phyloP scores from a whole-genome alignment of 2,329 filamentous ascomycete genomes.

The Mollisiaceae sp. region DNA sequence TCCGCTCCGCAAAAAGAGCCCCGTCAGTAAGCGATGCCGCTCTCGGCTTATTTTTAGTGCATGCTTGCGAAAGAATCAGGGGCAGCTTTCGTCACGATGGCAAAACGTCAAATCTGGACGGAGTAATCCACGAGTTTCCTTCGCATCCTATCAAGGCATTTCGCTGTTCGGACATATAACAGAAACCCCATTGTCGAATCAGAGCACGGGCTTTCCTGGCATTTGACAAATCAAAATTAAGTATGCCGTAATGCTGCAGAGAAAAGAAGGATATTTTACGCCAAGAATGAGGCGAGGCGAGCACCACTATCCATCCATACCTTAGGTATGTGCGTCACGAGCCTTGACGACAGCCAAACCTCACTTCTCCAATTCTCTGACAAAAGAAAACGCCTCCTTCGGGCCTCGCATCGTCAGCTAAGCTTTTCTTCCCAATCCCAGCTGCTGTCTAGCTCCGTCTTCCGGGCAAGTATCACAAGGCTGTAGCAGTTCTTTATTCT shows the following conservation, averaged over 20 bases:
- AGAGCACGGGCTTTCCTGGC: background rate
- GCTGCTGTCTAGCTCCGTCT: background rate
- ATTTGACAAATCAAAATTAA: background rate
- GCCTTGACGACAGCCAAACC: background rate
- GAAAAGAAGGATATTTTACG: background rate
- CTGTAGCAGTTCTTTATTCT: conserved; percentile 6
- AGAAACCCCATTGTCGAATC: conserved; percentile 6
- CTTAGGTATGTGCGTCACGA: background rate
- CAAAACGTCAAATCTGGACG: background rate
- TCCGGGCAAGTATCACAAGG: conserved; percentile 3
- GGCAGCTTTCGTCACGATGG: conserved; percentile 4
- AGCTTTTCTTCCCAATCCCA: background rate
- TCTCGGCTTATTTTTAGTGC: conserved; percentile 6
- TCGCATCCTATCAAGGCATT: conserved; percentile 3
- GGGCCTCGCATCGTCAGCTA: background rate
- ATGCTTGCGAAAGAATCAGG: background rate
- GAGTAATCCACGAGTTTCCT: background rate
- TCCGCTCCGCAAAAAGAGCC: background rate
- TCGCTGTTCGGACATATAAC: background rate
- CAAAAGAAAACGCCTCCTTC: conserved; percentile 3
- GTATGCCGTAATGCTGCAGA: background rate
- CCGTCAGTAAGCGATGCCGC: conserved; percentile 1
- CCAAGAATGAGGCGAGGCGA: background rate
- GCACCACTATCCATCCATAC: background rate
- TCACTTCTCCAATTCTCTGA: conserved; percentile 5